Evolutionary conservation across 2,329 filamentous ascomycete species (phyloP), one percentile per base, ranked within the genome.

Genomic region (Fusarium torulosum): DNA sequence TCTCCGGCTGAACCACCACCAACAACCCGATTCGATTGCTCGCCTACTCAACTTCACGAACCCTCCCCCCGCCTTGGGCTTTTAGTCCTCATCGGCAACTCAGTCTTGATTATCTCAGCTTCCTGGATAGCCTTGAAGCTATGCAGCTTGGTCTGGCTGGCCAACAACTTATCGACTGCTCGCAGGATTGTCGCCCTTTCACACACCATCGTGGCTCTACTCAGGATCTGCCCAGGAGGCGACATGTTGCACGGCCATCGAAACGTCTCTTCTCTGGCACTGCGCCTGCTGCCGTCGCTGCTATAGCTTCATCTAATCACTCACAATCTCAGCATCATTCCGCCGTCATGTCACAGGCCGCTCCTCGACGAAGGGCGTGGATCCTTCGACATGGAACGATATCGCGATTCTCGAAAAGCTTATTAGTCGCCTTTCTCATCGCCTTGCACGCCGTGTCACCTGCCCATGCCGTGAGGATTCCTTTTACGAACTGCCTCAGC

Each of bases 401-500:
- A 46, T 62, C 67, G 42, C 64, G 52, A 37, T 46, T 70, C 19
- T 63, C 63, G n/a, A 53, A 69, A 40, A 63, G 69, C 43, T 49
- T 80, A 63, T 59, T 83, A 53, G 64, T 83, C 59, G 49, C 68
- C 19, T 52, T 82, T 44, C 61, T 86, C 44, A 66, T 83, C 53
- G 70, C 77, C 53, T 74, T 77, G 57, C 70, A 81, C 25, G 73
- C 80, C 59, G 56, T 80, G 10, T 75, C 76, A 42, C 83, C 86
- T 10, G 82, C 79, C 25, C 77, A 81, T 40, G 92, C 91, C 47
- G 93, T 89, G 43, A 87, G 89, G 71, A 81, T 97, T 63, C 83
- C 88, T 59, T 96, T 96, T 79, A 84, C 91, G n/a, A 97, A 97
- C 79, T 99, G 95, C 80, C 84, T 97, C 29, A 78, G 83, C 46